Conservation (phyloP, 176 grass and related monocot species). For the Hordeum marinum region DNA sequence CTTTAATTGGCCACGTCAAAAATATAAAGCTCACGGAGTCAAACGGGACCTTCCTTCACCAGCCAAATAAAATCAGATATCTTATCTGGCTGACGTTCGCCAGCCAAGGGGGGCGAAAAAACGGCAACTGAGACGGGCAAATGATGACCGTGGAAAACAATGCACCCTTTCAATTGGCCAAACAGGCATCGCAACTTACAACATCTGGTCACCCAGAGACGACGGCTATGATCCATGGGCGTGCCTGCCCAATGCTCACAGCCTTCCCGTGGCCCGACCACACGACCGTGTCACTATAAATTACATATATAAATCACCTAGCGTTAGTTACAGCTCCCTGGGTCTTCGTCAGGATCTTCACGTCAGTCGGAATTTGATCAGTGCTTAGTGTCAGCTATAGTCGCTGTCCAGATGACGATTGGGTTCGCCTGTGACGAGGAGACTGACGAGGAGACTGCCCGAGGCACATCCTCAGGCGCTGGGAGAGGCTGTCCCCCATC, state of each 20-base stretch:
- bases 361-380: not conserved
- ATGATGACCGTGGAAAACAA: not conserved
- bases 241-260: not conserved
- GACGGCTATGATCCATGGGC: conserved; percentile 13
- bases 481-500: conserved; percentile 44
- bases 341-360: not conserved
- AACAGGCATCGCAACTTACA: conserved; percentile 9
- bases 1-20: not conserved
- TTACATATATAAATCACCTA: conserved; percentile 37
- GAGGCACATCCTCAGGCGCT: conserved; percentile 63
- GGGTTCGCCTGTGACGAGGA: conserved; percentile 41
- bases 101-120: too few relatives aligned
- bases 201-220: not conserved
- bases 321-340: conserved; percentile 12
- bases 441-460: conserved; percentile 49
- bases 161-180: conserved; percentile 1
- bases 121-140: not conserved
- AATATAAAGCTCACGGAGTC: not conserved
- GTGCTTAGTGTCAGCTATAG: conserved; percentile 15
- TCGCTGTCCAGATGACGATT: conserved; percentile 42
- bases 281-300: not conserved
- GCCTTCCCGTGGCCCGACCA: not conserved
- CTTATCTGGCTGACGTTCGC: too few relatives aligned
- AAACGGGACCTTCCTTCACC: not conserved
- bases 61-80: too few relatives aligned